A percentile compares a stretch with the other conserved stretches of the same genome.
Evolutionary conservation across 129 eudicot species (phyloP).

Genomic region (Scalesia atractyloides): DNA sequence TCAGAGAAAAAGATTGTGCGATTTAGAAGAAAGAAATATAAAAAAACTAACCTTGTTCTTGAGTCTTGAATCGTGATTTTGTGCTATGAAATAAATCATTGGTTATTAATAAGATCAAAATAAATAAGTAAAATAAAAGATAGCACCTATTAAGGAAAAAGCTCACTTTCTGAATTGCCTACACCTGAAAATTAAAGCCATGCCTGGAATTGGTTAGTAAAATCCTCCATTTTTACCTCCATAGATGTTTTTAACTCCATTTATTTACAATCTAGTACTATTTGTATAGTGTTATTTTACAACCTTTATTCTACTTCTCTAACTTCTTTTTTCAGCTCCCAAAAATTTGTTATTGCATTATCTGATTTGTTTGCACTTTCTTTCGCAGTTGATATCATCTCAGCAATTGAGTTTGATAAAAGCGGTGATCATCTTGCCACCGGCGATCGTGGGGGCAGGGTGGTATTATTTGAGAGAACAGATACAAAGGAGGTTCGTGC

Average conservation of each 20-base stretch:
- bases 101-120: too few species aligned
- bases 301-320: background rate
- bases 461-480: slow-evolving; percentile 94
- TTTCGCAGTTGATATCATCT: slow-evolving; percentile 83
- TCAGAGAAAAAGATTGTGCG: too few species aligned
- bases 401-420: slow-evolving; percentile 98
- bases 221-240: too few species aligned
- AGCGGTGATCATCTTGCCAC: slow-evolving; percentile 99
- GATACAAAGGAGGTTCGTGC: slow-evolving; percentile 76
- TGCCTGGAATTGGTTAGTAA: too few species aligned
- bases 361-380: slow-evolving; percentile 22
- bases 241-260: background rate
- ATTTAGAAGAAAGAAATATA: too few species aligned
- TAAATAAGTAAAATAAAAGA: too few species aligned
- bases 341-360: slow-evolving; percentile 13
- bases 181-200: too few species aligned
- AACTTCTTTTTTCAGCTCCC: background rate
- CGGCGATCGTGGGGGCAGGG: slow-evolving; percentile 99
- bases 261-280: background rate
- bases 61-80: too few species aligned
- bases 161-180: too few species aligned
- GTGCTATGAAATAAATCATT: too few species aligned
- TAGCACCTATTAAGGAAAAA: too few species aligned
- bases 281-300: slow-evolving; percentile 2
- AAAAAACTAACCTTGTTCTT: too few species aligned